phyloP scores from a whole-genome alignment of 1,284 basidiomycete genomes.

The Mrakiaceae sp. region DNA sequence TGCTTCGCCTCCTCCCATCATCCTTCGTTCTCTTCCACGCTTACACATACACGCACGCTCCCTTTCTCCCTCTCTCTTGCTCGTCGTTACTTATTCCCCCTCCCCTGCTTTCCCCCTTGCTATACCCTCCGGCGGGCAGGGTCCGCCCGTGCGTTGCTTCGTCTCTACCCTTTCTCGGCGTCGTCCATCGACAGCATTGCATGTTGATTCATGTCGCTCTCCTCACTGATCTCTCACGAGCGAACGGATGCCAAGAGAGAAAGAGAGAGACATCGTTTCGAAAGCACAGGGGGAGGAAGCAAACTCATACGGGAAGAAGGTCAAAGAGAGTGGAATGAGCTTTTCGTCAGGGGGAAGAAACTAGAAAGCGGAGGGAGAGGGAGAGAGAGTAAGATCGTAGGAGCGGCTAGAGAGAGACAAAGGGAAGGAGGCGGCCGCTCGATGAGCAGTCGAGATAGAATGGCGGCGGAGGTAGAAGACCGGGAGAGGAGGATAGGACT shows the following conservation, averaged over 20 bases:
- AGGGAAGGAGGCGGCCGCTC: background rate
- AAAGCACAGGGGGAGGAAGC: background rate
- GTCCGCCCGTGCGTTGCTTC: too few relatives aligned
- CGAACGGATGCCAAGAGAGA: too few relatives aligned
- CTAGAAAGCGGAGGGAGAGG: background rate
- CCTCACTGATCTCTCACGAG: too few relatives aligned
- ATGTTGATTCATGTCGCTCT: background rate
- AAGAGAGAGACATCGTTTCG: background rate
- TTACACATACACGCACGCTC: slow-evolving; percentile 48
- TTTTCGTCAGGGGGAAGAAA: too few relatives aligned
- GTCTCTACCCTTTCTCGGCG: background rate
- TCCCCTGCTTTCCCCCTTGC: background rate
- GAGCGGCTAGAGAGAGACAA: background rate
- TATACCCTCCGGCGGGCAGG: too few relatives aligned
- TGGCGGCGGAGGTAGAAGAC: background rate
- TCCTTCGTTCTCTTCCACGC: slow-evolving; percentile 46
- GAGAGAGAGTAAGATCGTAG: background rate
- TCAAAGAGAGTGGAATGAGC: too few relatives aligned
- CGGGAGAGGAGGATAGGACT: background rate
- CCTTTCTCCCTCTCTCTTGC: background rate
- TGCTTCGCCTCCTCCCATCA: too few relatives aligned
- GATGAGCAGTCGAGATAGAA: background rate
- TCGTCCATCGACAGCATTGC: slow-evolving; percentile 12
- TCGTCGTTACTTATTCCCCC: background rate
- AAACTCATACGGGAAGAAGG: too few relatives aligned